Evolutionary conservation across 371 early-diverging fungal genomes (phyloP), one percentile per base, ranked within the genome.

Genomic region (Coemansia sp.): DNA sequence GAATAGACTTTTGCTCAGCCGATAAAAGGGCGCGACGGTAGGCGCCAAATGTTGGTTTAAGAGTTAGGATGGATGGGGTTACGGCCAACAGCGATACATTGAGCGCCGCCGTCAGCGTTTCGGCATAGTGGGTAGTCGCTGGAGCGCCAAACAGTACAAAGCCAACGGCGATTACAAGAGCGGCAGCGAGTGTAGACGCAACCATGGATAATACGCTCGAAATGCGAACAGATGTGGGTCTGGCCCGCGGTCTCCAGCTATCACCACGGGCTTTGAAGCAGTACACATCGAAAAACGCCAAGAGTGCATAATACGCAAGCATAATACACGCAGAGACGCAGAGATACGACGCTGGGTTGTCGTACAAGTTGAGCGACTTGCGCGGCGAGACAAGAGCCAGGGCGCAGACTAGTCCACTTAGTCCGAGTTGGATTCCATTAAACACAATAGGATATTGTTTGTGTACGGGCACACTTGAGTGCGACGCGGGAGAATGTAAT

Each of bases 91-190:
- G 52, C 10, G 77, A 47, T 21, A 75, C 59, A 18, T 66, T 69
- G 13, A 74, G 34, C 0, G 76, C 77, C 1, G 69, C 77, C 60
- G 60, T 48, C 14, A 63, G 31, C 0, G 77, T 77, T 61, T 73
- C 74, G 6, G 13, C 26, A 13, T 69, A 69, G 52, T 77, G 64
- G 29, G 70, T 60, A 11, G 42, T 39, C 4, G 48, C 21, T 3
- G 77, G 77, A 1, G 77, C 77, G 8, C 77, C 77, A 63, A 77
- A 77, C 57, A 77, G 39, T 4, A 77, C 64, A n/a, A 69, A 61
- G 4, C 27, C 61, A 1, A 48, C 5, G 2, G 62, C 45, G 6
- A 77, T 37, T 16, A 24, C 60, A 0, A 45, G 42, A 0, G 76
- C 31, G 0, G 70, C 47, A 3, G 22, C 50, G 29, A 61, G 16